Base-by-base conservation (phyloP, 1,284 basidiomycete genomes). In the Papiliotrema fonsecae region DNA sequence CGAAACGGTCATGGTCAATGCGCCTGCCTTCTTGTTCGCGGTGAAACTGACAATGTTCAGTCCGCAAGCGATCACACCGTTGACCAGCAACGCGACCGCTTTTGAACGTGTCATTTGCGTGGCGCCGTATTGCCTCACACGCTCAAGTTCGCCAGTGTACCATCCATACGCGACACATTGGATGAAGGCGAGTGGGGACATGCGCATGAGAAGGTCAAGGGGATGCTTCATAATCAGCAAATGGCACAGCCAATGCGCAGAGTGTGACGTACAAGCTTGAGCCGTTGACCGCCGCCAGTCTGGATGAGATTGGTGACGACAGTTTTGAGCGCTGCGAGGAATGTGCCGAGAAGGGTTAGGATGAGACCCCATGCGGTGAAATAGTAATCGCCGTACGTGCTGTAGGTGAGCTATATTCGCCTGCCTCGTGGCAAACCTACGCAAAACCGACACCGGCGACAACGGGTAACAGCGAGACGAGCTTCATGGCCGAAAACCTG, bases 1-100 rank as follows among this genome's bases (percentile, higher is more conserved):
- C 6, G 67, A 70, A 1, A 75, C 69, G 6, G 72, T 72, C 70
- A 73, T 71, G 0, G 70, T 72, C 49, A 71, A 49, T 21, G 70
- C 83, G 2, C 90, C 89, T 0, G 88, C 84, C 67, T 86, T 84
- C 70, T 86, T 86, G 75, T 94, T 96, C 22, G 92, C 87, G 38
- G 87, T 88, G 65, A 94, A 92, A 68, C 86, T 88, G 49, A 93
- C 87, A 6, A 94, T 83, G 64, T 97, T 96, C 38, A 96, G 77
- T 6, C 82, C 86, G 66, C 94, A 96, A 2, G 92, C 92, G 61
- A 96, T 83, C 18, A 78, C 68, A 0, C 89, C 92, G 60, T 96
- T 97, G 40, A 86, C 64, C 4, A 82, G 59, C 30, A 96, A 73
- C 3, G 83, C 81, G 0, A 79, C 50, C 0, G 81, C 75, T 51